Conservation (phyloP, 2,329 filamentous ascomycete genomes). For the Alternaria brassicicola region DNA sequence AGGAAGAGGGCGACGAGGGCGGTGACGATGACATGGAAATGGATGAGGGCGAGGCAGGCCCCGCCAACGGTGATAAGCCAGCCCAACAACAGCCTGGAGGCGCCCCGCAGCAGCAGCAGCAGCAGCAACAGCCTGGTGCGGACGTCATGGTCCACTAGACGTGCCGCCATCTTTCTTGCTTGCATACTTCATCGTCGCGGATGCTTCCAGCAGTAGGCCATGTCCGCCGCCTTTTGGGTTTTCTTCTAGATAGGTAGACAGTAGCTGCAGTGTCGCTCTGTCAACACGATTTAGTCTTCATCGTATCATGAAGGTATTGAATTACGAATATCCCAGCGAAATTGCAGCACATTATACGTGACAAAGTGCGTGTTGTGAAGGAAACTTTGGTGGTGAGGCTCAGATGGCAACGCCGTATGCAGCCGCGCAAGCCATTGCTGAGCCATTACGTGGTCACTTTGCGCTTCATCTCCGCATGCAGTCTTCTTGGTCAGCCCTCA, state of each 20-base stretch:
- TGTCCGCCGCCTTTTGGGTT: not conserved
- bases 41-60: slow-evolving; percentile 57
- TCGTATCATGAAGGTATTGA: not conserved
- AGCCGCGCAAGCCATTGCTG: slow-evolving; percentile 23
- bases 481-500: slow-evolving; percentile 17
- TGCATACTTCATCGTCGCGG: slow-evolving; percentile 2
- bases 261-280: not conserved
- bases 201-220: slow-evolving; percentile 1
- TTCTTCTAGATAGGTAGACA: not conserved
- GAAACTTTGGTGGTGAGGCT: not conserved
- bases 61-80: slow-evolving; percentile 45
- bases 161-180: not conserved
- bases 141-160: slow-evolving; percentile 52
- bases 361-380: not conserved
- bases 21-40: slow-evolving; percentile 63
- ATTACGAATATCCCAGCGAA: not conserved
- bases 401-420: not conserved
- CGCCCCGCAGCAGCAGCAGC: slow-evolving; percentile 29
- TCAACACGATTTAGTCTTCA: slow-evolving; percentile 6
- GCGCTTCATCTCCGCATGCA: slow-evolving; percentile 20
- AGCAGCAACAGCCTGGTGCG: slow-evolving; percentile 33
- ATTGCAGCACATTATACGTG: not conserved
- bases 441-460: slow-evolving; percentile 10
- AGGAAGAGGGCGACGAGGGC: slow-evolving; percentile 67
- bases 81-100: slow-evolving; percentile 33